Evolutionary conservation across 1,139 yeast genomes (phyloP), one percentile per base, ranked within the genome.

Genomic region (Yamadazyma aaseri): DNA sequence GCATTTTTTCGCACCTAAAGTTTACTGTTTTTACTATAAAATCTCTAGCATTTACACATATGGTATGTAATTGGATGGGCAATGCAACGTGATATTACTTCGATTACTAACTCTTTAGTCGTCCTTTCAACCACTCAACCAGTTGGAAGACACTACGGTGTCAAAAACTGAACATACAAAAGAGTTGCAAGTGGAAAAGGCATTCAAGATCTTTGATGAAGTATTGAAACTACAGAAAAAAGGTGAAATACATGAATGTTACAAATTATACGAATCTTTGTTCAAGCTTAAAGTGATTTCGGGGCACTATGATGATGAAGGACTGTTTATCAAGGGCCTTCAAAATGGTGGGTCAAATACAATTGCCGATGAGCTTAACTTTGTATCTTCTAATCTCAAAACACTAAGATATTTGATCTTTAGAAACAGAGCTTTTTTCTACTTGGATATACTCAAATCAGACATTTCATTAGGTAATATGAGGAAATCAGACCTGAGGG

Each of bases 111-210:
- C 47, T 31, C 2, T 13, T 12, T n/a, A 44, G 84, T 83, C 94
- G 29, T 71, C 81, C 6, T 92, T 92, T 56, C 73, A 79, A 17
- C 96, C 97, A 3, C 69, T 90, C 30, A 92, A 92, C 52, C 60
- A 82, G 32, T 73, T 76, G 30, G 90, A 82, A 40, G 95, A 86
- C 50, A 85, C 82, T 30, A 60, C 74, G 8, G 41, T 51, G 4
- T 58, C 70, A 27, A 65, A 67, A 40, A 96, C 89, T 46, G 92
- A 87, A 45, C 95, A 89, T 50, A 84, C 97, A 1, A 64, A 96
- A 36, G 98, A 92, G 50, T 82, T 76, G 24, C 79, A 87, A 65
- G 80, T 92, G 12, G 98, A 94, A 57, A 86, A 84, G 51, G 95
- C 96, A 3, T 82, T 84, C 55, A 78, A 79, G 46, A 60, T 80